phyloP scores from a whole-genome alignment of 257 asterid species.

The Knoxia roxburghii region DNA sequence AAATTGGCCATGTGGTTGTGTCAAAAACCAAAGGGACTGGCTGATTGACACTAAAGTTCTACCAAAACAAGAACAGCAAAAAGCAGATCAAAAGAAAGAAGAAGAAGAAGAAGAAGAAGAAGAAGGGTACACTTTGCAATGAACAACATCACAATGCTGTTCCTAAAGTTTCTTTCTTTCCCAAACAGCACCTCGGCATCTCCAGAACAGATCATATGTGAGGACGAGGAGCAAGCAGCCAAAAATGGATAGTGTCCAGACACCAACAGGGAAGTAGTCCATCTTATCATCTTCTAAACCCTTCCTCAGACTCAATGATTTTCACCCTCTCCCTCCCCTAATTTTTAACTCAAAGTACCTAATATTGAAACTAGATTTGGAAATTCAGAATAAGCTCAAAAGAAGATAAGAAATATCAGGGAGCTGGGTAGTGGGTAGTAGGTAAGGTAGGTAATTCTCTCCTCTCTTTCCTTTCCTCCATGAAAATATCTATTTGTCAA shows the following conservation, averaged over 20 bases:
- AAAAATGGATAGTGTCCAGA: background rate
- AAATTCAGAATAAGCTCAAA: conserved; percentile 11
- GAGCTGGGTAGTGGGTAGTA: no score
- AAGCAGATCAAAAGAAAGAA: background rate
- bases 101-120: conserved; percentile 7
- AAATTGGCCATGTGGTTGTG: conserved; percentile 35
- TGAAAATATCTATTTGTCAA: background rate
- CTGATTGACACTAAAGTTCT: conserved; percentile 11
- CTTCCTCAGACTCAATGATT: background rate
- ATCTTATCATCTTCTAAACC: conserved; percentile 1
- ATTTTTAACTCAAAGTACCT: background rate
- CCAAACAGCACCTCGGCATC: no score
- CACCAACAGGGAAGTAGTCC: conserved; percentile 14
- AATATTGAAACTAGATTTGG: background rate
- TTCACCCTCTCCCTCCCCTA: conserved; percentile 6
- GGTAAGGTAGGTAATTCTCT: conserved; percentile 11
- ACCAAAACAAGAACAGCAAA: background rate
- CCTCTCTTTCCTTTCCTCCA: background rate
- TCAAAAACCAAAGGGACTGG: conserved; percentile 7
- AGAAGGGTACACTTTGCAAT: background rate
- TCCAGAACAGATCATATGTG: background rate
- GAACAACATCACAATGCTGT: background rate
- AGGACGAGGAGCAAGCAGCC: conserved; percentile 3
- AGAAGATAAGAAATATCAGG: conserved; percentile 7
- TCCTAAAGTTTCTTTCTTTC: conserved; percentile 3